Percentiles rank a stretch among this genome's conserved stretches.
Evolutionary conservation across 106 monocot species (phyloP).

Genomic region (Allium cepa): DNA sequence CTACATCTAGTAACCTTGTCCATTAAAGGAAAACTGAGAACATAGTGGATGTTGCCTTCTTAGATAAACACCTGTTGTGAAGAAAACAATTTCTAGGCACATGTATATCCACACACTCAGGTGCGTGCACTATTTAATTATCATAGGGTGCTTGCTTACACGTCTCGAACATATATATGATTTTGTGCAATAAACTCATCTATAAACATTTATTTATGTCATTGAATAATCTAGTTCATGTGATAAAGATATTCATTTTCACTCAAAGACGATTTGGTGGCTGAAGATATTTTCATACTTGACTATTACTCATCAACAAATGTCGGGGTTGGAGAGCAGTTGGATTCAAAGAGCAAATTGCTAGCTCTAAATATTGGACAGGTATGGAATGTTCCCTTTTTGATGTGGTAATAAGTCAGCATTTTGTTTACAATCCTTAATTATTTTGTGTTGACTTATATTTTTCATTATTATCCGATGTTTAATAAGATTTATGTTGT

Average conservation of each 20-base stretch:
- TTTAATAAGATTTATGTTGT: too few relatives aligned
- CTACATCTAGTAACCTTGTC: too few relatives aligned
- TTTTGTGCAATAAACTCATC: background rate
- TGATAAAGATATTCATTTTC: slow-evolving; percentile 73
- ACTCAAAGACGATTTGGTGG: slow-evolving; percentile 92
- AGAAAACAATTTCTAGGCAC: too few relatives aligned
- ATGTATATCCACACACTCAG: too few relatives aligned
- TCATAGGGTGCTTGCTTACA: too few relatives aligned
- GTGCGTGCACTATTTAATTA: too few relatives aligned
- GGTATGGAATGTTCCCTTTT: slow-evolving; percentile 27
- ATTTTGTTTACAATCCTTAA: background rate
- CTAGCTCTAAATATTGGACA: slow-evolving; percentile 70
- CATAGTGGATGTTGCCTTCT: too few relatives aligned
- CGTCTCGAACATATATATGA: background rate
- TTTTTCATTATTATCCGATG: slow-evolving; percentile 1
- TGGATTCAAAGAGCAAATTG: slow-evolving; percentile 42
- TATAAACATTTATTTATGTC: too few relatives aligned
- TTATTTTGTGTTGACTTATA: background rate
- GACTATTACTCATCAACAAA: slow-evolving; percentile 51
- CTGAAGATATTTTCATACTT: slow-evolving; percentile 81
- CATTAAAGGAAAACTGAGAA: too few relatives aligned
- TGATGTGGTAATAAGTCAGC: background rate
- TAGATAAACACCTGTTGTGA: too few relatives aligned
- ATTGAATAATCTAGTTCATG: slow-evolving; percentile 18
- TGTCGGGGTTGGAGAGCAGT: slow-evolving; percentile 77